Evolutionary conservation across 129 eudicot genomes (phyloP), one percentile per base, ranked within the genome.

Genomic region (Flaveria linearis): DNA sequence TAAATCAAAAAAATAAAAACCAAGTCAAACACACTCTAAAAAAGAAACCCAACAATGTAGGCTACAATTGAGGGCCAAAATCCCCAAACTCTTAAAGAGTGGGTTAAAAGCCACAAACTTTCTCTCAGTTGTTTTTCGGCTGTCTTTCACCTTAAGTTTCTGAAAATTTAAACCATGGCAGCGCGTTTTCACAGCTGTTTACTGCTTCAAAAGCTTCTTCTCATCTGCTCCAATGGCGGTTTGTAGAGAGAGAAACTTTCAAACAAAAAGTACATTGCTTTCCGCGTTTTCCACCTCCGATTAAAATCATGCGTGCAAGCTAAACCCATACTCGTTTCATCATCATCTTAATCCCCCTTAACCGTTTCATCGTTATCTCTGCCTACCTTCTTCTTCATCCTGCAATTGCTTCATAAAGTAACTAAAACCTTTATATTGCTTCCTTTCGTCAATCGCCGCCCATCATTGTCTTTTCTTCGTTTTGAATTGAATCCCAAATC

Each of bases 231-330:
- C 72, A 22, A 73, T 73, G 79, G 69, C 79, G 69, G 28, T 80
- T 75, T 73, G n/a, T 66, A 65, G 61, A 73, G 49, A 80, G 39
- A 72, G 73, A 72, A 72, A 72, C 65, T 33, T 43, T 9, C 60
- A 58, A 70, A 9, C 53, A 60, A 67, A 36, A 74, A 45, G 17
- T 8, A 63, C 84, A 80, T 80, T 80, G 84, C 84, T 80, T 80
- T 72, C 80, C 75, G 70, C 80, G 20, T 57, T 74, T 66, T 18
- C 68, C 78, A 39, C 64, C 83, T 17, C 41, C 30, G 7, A 56
- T 50, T 28, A 74, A 30, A 57, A 33, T 74, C 80, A 80, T 80
- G 84, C 84, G 84, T 80, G 76, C 84, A 80, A 80, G 84, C 83
- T 72, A 72, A 8, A 79, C 17, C 46, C 78, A 62, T 51, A 46